Base-by-base conservation (phyloP, 2,329 filamentous ascomycete genomes). In the Myriangium duriaei region DNA sequence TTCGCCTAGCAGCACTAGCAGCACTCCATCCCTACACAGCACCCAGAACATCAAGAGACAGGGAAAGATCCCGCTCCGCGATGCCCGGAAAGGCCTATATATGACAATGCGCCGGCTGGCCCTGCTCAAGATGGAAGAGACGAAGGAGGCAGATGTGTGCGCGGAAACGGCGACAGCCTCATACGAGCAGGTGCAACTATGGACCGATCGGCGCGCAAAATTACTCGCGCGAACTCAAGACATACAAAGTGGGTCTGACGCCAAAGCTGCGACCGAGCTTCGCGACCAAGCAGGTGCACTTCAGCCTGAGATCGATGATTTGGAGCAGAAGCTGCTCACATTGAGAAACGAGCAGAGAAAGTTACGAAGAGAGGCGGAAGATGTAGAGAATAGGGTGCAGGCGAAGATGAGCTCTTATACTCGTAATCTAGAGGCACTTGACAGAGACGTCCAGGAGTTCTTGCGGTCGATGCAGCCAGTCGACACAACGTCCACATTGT, bases 341-440 rank as follows among this genome's bases (percentile, higher is more conserved):
- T 64, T 85, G 59, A 74, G 74, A 48, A 69, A 66, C 32, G 65
- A 71, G 17, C 73, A 76, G 46, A 62, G 68, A n/a, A 69, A 67
- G 51, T 56, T 86, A 0, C 59, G 71, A 43, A 67, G 67, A 2
- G 68, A 73, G 49, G 72, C 83, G 32, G 65, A 71, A 5, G 74
- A 79, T 39, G 67, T 75, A 1, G 68, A 69, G 45, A 85, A 78
- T 47, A 68, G 69, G 38, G 65, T 78, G 26, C 80, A 85, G 52
- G 76, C 80, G 2, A 75, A 74, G n/a, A 55, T 85, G 11, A 81
- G 78, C 39, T 78, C 79, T 1, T 86, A 84, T 53, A 72, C 69
- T 13, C 72, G 76, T 1, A 78, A 79, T 3, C 58, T 84, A 24
- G 71, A 64, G 39, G 71, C 82, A 38, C 68, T 82, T 4, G 78